Percentiles rank a stretch among this genome's conserved stretches.
phyloP scores from a whole-genome alignment of 2,329 filamentous ascomycete species.

The Fusarium anthophilum region DNA sequence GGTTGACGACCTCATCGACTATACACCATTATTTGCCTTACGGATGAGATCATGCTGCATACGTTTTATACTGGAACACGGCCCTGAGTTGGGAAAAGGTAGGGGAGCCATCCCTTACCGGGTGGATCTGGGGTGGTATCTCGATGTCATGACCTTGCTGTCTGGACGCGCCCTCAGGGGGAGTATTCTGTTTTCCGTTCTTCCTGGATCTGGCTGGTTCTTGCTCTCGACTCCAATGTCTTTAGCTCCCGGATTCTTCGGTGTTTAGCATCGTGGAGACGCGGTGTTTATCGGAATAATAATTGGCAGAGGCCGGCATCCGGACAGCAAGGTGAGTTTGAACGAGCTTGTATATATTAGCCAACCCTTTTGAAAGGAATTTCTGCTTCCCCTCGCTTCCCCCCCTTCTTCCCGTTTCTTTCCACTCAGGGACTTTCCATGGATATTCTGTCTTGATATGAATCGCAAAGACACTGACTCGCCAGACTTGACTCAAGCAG shows the following conservation, averaged over 20 bases:
- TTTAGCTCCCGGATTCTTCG: slow-evolving; percentile 41
- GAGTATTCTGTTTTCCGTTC: slow-evolving; percentile 44
- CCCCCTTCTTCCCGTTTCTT: slow-evolving; percentile 10
- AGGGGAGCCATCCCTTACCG: slow-evolving; percentile 33
- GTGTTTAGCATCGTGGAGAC: slow-evolving; percentile 36
- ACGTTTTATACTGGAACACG: slow-evolving; percentile 44
- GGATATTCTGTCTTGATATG: slow-evolving; percentile 34
- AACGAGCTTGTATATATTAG: slow-evolving; percentile 62
- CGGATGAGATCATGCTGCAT: slow-evolving; percentile 49
- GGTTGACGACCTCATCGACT: slow-evolving; percentile 42
- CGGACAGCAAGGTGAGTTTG: slow-evolving; percentile 64
- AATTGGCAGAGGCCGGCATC: slow-evolving; percentile 50
- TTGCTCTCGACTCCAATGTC: slow-evolving; percentile 39
- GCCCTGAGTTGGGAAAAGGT: slow-evolving; percentile 47
- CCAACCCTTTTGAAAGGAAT: slow-evolving; percentile 53
- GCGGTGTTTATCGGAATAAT: slow-evolving; percentile 41
- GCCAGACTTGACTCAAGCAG: slow-evolving; percentile 39
- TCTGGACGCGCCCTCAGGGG: slow-evolving; percentile 46
- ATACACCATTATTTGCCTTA: slow-evolving; percentile 36
- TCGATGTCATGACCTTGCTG: slow-evolving; percentile 46
- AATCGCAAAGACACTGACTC: slow-evolving; percentile 40
- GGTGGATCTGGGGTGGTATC: slow-evolving; percentile 40
- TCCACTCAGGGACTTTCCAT: slow-evolving; percentile 35
- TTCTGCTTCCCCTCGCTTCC: slow-evolving; percentile 28
- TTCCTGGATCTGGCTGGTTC: slow-evolving; percentile 44